These are phyloP conservation scores for Emergomyces pasteurianus DNA, from an alignment of 2,329 filamentous ascomycete species.

Conservation along the genomic window DNA sequence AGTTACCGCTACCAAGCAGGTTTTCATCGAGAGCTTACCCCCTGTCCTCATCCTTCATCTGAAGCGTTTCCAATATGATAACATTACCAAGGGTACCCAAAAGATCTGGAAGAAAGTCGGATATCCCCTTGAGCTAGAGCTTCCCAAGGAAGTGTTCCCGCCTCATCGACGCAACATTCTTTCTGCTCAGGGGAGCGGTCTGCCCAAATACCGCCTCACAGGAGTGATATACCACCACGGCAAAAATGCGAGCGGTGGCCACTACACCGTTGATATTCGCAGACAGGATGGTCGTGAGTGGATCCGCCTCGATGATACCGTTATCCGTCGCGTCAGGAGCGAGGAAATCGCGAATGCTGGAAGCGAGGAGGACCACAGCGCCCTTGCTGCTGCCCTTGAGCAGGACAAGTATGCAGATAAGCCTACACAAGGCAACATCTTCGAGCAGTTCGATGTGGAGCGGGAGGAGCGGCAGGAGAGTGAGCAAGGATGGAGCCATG, in stretches of 20 bases:
- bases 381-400: constrained; percentile 54
- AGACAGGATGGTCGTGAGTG: constrained; percentile 91
- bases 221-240: constrained; percentile 95
- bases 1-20: constrained; percentile 76
- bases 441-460: constrained; percentile 54
- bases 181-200: constrained; percentile 51
- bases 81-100: constrained; percentile 65
- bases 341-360: constrained; percentile 84
- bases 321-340: constrained; percentile 70
- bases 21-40: constrained; percentile 84
- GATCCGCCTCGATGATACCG: constrained; percentile 90
- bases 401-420: constrained; percentile 39
- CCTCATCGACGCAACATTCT: constrained; percentile 58
- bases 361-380: constrained; percentile 63
- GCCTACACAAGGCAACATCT: constrained; percentile 54
- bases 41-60: constrained; percentile 88
- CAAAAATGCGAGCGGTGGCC: constrained; percentile 88
- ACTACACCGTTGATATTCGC: constrained; percentile 95
- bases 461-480: constrained; percentile 54
- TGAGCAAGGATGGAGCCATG: constrained; percentile 67
- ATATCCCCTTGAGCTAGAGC: constrained; percentile 87
- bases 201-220: constrained; percentile 75
- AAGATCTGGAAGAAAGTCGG: constrained; percentile 99
- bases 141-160: constrained; percentile 80
- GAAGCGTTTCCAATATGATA: constrained; percentile 95